Percentiles rank a stretch among this genome's conserved stretches.
Evolutionary conservation across 768 basidiomycete genomes (phyloP).

Genomic region (Boletus rex-veris): DNA sequence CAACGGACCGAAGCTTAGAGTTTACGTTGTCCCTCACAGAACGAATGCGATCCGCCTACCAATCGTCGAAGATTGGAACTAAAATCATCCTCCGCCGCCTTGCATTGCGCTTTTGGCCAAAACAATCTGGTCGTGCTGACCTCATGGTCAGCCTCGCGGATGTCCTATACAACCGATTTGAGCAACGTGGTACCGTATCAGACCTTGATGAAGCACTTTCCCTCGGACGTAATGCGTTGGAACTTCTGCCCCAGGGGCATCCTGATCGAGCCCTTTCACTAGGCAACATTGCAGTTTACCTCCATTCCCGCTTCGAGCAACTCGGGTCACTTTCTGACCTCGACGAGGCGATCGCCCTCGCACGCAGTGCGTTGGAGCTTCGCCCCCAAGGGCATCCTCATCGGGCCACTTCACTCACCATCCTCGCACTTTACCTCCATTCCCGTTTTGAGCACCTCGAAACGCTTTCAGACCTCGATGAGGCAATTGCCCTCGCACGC

Average conservation of each 20-base stretch:
- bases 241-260: not conserved
- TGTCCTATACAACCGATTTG: not conserved
- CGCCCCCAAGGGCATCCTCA: not conserved
- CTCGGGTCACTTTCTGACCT: not conserved
- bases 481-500: not conserved
- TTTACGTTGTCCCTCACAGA: not conserved
- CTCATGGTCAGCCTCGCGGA: not conserved
- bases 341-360: not conserved
- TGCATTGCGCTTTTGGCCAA: not conserved
- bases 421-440: not conserved
- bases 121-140: not conserved
- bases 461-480: not conserved
- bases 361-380: not conserved
- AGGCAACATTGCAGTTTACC: not conserved
- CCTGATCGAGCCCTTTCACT: not conserved
- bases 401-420: not conserved
- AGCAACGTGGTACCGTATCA: not conserved
- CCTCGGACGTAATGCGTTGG: not conserved
- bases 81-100: not conserved
- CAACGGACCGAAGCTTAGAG: not conserved
- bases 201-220: not conserved
- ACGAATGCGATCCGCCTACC: not conserved
- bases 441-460: not conserved
- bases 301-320: not conserved
- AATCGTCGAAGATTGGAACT: not conserved